phyloP scores from a whole-genome alignment of 2,329 filamentous ascomycete genomes.

The Ilyonectria destructans region DNA sequence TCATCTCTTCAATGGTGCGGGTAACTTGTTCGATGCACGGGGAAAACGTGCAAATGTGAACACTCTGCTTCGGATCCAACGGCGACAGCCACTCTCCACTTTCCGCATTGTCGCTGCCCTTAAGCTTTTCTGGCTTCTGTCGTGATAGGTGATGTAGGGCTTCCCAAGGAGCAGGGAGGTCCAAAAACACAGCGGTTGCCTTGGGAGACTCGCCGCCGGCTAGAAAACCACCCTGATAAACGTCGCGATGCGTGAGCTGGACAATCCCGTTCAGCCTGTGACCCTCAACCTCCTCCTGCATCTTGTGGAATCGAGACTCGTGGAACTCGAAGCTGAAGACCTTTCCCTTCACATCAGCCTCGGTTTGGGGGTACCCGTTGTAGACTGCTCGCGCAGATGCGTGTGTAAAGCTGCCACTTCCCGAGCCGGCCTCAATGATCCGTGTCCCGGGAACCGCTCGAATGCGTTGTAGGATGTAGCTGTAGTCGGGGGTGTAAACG shows the following conservation, averaged over 20 bases:
- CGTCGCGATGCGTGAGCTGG: conserved; percentile 83
- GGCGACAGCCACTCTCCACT: conserved; percentile 67
- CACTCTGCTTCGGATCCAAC: conserved; percentile 80
- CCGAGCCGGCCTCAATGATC: conserved; percentile 86
- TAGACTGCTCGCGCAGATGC: conserved; percentile 84
- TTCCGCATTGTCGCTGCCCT: conserved; percentile 42
- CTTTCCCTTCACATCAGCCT: conserved; percentile 70
- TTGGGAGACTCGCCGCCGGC: conserved; percentile 72
- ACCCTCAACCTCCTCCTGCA: conserved; percentile 78
- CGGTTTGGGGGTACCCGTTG: conserved; percentile 74
- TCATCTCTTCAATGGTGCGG: conserved; percentile 85
- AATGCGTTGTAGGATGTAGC: conserved; percentile 85
- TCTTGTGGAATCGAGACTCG: conserved; percentile 78
- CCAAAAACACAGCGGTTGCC: conserved; percentile 83
- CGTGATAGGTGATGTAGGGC: conserved; percentile 84
- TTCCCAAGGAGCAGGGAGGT: conserved; percentile 86
- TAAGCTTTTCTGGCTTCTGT: conserved; percentile 50
- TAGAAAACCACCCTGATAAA: conserved; percentile 83
- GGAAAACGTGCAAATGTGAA: conserved; percentile 93
- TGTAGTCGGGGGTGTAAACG: conserved; percentile 90
- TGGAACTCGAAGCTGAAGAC: conserved; percentile 91
- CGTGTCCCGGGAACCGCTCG: conserved; percentile 80
- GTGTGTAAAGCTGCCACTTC: conserved; percentile 89
- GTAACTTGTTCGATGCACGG: conserved; percentile 98
- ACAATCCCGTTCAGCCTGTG: conserved; percentile 79